Evolutionary conservation across 768 basidiomycete species (phyloP), one percentile per base, ranked within the genome.

Genomic region (Fomitopsis serialis): DNA sequence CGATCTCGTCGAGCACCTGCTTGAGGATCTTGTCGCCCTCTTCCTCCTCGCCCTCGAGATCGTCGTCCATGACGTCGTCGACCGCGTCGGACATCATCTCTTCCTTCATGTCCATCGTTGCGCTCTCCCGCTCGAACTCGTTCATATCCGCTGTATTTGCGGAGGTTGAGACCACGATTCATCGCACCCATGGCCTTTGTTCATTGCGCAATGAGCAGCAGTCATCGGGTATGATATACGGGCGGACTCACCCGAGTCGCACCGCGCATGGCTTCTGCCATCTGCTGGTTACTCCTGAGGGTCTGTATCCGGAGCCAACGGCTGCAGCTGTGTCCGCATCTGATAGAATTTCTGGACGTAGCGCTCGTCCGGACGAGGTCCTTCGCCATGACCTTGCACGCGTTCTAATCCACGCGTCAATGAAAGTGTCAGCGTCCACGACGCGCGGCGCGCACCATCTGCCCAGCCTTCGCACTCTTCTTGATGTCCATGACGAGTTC

Each of bases 41-140:
- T 57, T 88, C 89, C 61, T 98, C 97, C 70, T 98, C 96, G 48
- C 96, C 96, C 63, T 95, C 95, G 27, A 71, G 72, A 13, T 93
- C 94, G 58, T 62, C 64, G 51, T 95, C 92, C 88, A 98, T 96
- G 46, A 89, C 95, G 62, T 98, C 96, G 70, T 98, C 97, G 15
- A 98, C 89, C 13, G 93, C 89, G 56, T 98, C 97, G 21, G 90
- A 92, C 97, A 98, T 99, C 91, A 98, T 98, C 68, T 97, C 96
- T 72, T 98, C 97, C 69, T 98, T 99, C 97, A 99, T 98, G 71
- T 99, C 97, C 97, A 99, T 99, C 72, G 87, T 92, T 4, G 92
- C 84, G 61, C 89, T 96, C 72, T 99, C 97, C 64, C 84, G 88
- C 75, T 99, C 97, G 63, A 99, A 99, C 44, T 99, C 96, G 62